phyloP scores from a whole-genome alignment of 352 stramenopile species.

The Globisporangium polare region DNA sequence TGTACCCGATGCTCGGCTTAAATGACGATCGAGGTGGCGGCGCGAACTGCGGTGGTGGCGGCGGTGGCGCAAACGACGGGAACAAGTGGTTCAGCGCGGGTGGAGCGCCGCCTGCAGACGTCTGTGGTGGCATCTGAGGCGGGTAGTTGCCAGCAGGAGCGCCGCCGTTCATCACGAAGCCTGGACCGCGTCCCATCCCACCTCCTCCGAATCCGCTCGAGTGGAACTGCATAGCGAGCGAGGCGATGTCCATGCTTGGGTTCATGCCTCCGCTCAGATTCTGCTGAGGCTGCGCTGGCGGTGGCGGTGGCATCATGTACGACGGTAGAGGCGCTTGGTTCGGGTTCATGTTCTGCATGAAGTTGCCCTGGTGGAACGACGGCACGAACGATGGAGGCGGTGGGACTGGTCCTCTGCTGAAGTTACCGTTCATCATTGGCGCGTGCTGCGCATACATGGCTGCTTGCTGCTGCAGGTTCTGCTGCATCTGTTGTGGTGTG shows the following conservation, averaged over 20 bases:
- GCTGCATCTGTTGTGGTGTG: slow-evolving; percentile 6
- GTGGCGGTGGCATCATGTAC: slow-evolving; percentile 29
- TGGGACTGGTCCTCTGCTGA: slow-evolving; percentile 10
- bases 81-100: slow-evolving; percentile 29
- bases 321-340: slow-evolving; percentile 19
- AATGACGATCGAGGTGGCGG: slow-evolving; percentile 32
- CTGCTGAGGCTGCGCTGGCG: slow-evolving; percentile 17
- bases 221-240: slow-evolving; percentile 83
- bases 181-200: slow-evolving; percentile 11
- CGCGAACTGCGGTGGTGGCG: slow-evolving; percentile 30
- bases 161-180: slow-evolving; percentile 22
- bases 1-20: slow-evolving; percentile 80
- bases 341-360: slow-evolving; percentile 20
- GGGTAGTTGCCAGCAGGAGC: slow-evolving; percentile 6
- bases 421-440: slow-evolving; percentile 24
- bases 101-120: slow-evolving; percentile 12
- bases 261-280: slow-evolving; percentile 12
- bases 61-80: slow-evolving; percentile 27
- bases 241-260: slow-evolving; percentile 46
- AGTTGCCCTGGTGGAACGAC: slow-evolving; percentile 28
- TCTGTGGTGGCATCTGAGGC: slow-evolving; percentile 28
- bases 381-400: slow-evolving; percentile 11
- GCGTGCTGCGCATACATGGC: slow-evolving; percentile 8
- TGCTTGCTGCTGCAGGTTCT: slow-evolving; percentile 2
- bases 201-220: slow-evolving; percentile 2